Percentiles rank a stretch among this genome's conserved stretches.
phyloP scores from a whole-genome alignment of 2,329 filamentous ascomycete genomes.

The Cytospora paraplurivora region DNA sequence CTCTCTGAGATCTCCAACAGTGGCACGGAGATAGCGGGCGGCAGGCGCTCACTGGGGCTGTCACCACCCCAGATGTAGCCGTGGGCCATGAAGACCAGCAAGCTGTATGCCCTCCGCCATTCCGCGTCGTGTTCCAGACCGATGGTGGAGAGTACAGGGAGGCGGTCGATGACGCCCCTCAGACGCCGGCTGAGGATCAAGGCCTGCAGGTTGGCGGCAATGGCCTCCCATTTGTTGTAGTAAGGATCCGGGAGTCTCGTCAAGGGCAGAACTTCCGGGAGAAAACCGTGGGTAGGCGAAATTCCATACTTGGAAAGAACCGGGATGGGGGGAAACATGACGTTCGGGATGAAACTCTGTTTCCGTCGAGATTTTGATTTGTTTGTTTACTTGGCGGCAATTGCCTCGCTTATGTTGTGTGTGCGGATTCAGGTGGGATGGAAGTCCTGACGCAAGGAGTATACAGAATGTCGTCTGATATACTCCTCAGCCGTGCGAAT shows the following conservation, averaged over 20 bases:
- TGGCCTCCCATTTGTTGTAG: constrained; percentile 92
- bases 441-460: constrained; percentile 65
- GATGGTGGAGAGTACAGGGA: constrained; percentile 82
- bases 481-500: constrained; percentile 65
- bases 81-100: constrained; percentile 89
- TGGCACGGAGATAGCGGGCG: constrained; percentile 80
- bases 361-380: not conserved
- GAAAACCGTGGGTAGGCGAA: constrained; percentile 79
- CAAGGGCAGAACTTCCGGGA: constrained; percentile 79
- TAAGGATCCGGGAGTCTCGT: constrained; percentile 82
- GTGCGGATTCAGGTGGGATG: constrained; percentile 21
- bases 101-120: constrained; percentile 90
- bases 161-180: constrained; percentile 73
- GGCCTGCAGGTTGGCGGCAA: constrained; percentile 82
- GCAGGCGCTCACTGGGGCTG: constrained; percentile 74
- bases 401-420: constrained; percentile 20
- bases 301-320: constrained; percentile 76
- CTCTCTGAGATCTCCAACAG: constrained; percentile 74
- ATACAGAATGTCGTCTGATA: constrained; percentile 59
- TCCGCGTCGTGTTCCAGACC: constrained; percentile 82
- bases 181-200: constrained; percentile 84
- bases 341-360: constrained; percentile 14
- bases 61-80: constrained; percentile 97
- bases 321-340: constrained; percentile 64
- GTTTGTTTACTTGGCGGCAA: constrained; percentile 10